Base-by-base conservation (phyloP, 441 rosid species). In the Oxalis stricta region DNA sequence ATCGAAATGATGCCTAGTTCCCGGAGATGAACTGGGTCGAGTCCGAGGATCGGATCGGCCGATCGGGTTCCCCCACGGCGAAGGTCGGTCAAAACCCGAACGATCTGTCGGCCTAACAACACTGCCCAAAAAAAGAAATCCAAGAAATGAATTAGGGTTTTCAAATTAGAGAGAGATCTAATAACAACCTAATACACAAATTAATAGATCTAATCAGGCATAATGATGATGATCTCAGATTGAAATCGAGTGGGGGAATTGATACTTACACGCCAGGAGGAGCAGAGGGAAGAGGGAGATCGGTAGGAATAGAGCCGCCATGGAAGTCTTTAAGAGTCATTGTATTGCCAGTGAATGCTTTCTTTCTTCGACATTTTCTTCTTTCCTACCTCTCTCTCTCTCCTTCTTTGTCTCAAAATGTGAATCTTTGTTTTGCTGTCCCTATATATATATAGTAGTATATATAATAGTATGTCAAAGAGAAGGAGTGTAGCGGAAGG, bases 291-390 rank as follows among this genome's bases (percentile, higher is more conserved):
- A 84, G 83, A 59, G 72, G 71, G 53, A 81, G 78, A 72, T 84
- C 85, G 55, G 84, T 49, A 18, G 88, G 88, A 42, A 84, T 84
- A 18, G 92, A 81, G 50, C 92, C 92, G 59, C 95, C 92, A 61
- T 81, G 95, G 65, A 84, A 84, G 44, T 79, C 95, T 71, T 81
- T 81, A 28, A 84, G 87, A 41, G 85, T 81, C 88, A 84, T 81
- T 16, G 95, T 84, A 59, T 67, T 76, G 48, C 82, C 83, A 47
- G 60, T 46, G 53, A 47, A 61, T 45, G 77, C 75, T 59, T 78
- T 84, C 71, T 76, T n/a, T 76, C 88, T 81, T 84, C 55, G 92
- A 81, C 95, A 84, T 64, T 40, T 21, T 72, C 50, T 6, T 50
- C 16, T 40, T 31, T 10, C n/a, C n/a, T n/a, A n/a, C n/a, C 5